phyloP scores from a whole-genome alignment of 495 filamentous ascomycete species.

The Paragyromitra xinjiangensis region DNA sequence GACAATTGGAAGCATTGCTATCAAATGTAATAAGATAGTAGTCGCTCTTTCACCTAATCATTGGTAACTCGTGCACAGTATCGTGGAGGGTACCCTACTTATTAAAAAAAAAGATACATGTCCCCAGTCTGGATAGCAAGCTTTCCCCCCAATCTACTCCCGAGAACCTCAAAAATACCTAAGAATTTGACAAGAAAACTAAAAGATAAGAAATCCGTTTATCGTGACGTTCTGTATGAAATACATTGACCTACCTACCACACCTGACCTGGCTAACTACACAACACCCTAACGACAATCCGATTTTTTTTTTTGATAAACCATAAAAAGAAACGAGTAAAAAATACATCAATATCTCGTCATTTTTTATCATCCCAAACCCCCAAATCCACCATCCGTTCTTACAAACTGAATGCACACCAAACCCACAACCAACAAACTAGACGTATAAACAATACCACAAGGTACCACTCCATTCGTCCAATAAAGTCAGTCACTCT shows the following conservation, averaged over 20 bases:
- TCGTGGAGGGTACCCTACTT: no score
- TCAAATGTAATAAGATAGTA: no score
- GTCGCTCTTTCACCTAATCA: no score
- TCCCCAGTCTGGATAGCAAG: no score
- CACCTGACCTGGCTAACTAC: constrained; percentile 12
- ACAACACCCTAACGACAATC: constrained; percentile 3
- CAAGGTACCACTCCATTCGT: constrained; percentile 23
- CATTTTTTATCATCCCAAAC: constrained; percentile 1
- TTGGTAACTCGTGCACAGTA: no score
- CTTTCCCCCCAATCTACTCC: neutral
- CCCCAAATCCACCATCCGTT: neutral
- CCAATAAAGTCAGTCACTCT: constrained; percentile 14
- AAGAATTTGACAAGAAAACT: neutral
- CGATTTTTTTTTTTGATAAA: neutral
- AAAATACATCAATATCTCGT: constrained; percentile 8
- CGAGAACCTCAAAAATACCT: neutral
- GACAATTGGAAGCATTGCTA: no score
- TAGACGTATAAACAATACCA: constrained; percentile 39
- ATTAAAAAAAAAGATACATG: no score
- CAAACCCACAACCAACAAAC: constrained; percentile 13
- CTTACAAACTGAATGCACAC: constrained; percentile 18
- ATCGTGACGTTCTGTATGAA: constrained; percentile 21
- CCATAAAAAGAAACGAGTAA: constrained; percentile 24
- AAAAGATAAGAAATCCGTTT: constrained; percentile 21
- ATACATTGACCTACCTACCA: constrained; percentile 19